A percentile compares a stretch with the other conserved stretches of the same genome.
phyloP scores from a whole-genome alignment of 257 asterid species.

The Lavandula angustifolia region DNA sequence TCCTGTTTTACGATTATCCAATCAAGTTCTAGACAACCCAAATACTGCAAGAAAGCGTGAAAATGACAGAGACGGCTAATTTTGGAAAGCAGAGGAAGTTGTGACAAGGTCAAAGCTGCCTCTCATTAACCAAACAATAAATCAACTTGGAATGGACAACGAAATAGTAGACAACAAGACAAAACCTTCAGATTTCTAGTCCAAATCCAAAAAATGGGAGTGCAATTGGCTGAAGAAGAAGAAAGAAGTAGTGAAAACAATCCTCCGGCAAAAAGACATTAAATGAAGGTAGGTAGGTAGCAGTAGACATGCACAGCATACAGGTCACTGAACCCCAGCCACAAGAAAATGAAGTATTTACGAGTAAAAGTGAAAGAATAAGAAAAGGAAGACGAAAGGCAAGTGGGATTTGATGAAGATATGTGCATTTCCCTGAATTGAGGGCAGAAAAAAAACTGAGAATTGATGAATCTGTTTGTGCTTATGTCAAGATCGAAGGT shows the following conservation, averaged over 20 bases:
- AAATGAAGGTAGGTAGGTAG: constrained; percentile 35
- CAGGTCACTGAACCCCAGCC: constrained; percentile 31
- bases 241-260: constrained; percentile 7
- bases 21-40: constrained; percentile 24
- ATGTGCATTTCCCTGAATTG: constrained; percentile 25
- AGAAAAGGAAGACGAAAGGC: neutral
- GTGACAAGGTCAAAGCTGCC: constrained; percentile 19
- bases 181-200: neutral
- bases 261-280: constrained; percentile 23
- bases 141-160: constrained; percentile 12
- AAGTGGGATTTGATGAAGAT: constrained; percentile 27
- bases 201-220: constrained; percentile 20
- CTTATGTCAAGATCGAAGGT: constrained; percentile 64
- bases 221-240: constrained; percentile 22
- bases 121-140: constrained; percentile 3
- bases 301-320: constrained; percentile 23
- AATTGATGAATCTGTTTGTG: constrained; percentile 43
- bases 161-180: constrained; percentile 15
- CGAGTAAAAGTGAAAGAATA: constrained; percentile 9
- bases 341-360: constrained; percentile 35
- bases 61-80: constrained; percentile 17
- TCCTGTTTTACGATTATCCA: constrained; percentile 6
- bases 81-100: constrained; percentile 6
- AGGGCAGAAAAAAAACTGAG: constrained; percentile 2
- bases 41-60: constrained; percentile 16